phyloP scores from a whole-genome alignment of 805 yeast genomes.

The Henningerozyma blattae region DNA sequence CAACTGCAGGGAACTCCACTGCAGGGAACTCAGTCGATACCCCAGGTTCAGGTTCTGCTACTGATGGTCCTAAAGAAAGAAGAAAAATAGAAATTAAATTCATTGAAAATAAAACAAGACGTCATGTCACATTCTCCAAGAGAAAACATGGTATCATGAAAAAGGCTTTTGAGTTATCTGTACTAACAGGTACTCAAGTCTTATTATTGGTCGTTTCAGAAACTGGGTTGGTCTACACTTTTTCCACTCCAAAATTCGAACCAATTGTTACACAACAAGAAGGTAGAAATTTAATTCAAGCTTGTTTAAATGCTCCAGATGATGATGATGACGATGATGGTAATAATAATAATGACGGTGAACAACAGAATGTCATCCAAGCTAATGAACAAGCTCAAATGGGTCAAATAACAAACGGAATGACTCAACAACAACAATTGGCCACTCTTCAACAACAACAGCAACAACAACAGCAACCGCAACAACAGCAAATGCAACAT shows the following conservation, averaged over 20 bases:
- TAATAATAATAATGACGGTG: conserved; percentile 26
- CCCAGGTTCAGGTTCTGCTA: background rate
- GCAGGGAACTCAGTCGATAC: background rate
- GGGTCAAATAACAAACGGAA: conserved; percentile 23
- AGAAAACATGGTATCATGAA: conserved; percentile 99
- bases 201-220: conserved; percentile 87
- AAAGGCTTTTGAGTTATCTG: conserved; percentile 92
- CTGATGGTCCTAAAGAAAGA: conserved; percentile 32
- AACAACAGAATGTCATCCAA: conserved; percentile 17
- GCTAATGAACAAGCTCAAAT: background rate
- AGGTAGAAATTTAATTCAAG: conserved; percentile 93
- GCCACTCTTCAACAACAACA: conserved; percentile 6
- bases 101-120: conserved; percentile 91
- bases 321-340: conserved; percentile 51
- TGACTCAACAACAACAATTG: conserved; percentile 21
- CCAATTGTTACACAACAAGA: conserved; percentile 94
- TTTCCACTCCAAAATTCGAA: conserved; percentile 94
- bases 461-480: conserved; percentile 14
- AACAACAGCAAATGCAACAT: conserved; percentile 4
- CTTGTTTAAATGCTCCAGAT: conserved; percentile 94
- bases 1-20: too few species aligned
- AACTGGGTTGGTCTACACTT: conserved; percentile 94
- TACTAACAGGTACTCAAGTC: conserved; percentile 94
- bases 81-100: conserved; percentile 94
- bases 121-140: conserved; percentile 94